A percentile compares a stretch with the other conserved stretches of the same genome.
phyloP scores from a whole-genome alignment of 768 basidiomycete genomes.

The Suillus sp. region DNA sequence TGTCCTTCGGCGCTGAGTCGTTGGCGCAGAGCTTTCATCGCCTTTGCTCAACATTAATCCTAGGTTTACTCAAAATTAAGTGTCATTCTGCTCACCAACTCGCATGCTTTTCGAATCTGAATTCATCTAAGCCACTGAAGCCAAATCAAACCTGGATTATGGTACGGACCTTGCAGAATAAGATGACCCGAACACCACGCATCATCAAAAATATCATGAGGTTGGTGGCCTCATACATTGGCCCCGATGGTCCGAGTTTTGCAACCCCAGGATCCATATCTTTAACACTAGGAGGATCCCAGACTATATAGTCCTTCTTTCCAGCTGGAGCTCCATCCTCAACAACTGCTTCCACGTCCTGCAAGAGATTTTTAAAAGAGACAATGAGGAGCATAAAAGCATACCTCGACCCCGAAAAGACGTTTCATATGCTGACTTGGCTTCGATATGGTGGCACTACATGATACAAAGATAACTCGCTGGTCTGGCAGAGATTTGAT shows the following conservation, averaged over 20 bases:
- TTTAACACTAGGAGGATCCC: conserved; percentile 55
- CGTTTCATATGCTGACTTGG: conserved; percentile 74
- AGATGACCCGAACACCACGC: conserved; percentile 74
- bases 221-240: conserved; percentile 67
- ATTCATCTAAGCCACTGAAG: background rate
- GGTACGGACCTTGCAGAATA: conserved; percentile 79
- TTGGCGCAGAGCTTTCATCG: conserved; percentile 74
- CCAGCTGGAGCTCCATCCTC: conserved; percentile 86
- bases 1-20: conserved; percentile 76
- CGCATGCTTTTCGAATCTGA: conserved; percentile 80
- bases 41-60: conserved; percentile 44
- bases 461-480: conserved; percentile 69
- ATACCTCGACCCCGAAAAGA: conserved; percentile 65
- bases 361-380: background rate
- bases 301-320: conserved; percentile 76
- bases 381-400: conserved; percentile 4
- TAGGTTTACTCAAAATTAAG: background rate
- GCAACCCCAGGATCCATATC: conserved; percentile 56
- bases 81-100: conserved; percentile 53
- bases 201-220: conserved; percentile 85
- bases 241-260: conserved; percentile 53
- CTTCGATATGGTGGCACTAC: conserved; percentile 85
- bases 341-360: conserved; percentile 67
- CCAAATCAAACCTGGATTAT: background rate
- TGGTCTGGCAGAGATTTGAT: conserved; percentile 40